Evolutionary conservation across 2,329 filamentous ascomycete genomes (phyloP).

Genomic region (Alternaria panax): DNA sequence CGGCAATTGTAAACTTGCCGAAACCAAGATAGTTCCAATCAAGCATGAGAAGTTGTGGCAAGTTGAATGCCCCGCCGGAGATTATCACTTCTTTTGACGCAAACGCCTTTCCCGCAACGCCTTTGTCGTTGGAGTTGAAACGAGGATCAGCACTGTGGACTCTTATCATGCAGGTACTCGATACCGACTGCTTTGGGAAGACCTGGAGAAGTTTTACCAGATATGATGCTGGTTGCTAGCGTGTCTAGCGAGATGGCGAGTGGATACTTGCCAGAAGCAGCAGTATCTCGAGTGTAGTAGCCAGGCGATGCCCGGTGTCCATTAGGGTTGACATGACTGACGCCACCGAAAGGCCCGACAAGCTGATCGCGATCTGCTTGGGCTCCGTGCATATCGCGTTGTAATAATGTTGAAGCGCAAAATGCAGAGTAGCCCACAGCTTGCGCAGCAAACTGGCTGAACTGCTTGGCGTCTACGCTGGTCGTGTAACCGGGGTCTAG

Average conservation of each 20-base stretch:
- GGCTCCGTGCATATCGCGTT: not conserved
- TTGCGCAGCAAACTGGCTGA: slow-evolving; percentile 16
- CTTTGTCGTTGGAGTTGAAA: slow-evolving; percentile 43
- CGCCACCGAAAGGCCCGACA: not conserved
- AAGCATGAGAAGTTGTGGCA: slow-evolving; percentile 60
- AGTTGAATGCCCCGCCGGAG: slow-evolving; percentile 63
- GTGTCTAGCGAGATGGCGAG: slow-evolving; percentile 60
- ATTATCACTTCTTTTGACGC: slow-evolving; percentile 37
- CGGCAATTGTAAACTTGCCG: not conserved
- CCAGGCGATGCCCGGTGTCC: not conserved
- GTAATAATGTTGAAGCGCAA: not conserved
- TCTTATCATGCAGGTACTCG: slow-evolving; percentile 48
- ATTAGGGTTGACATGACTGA: not conserved
- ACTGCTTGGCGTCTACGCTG: slow-evolving; percentile 25
- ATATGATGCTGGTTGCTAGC: not conserved
- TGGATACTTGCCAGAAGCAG: slow-evolving; percentile 42
- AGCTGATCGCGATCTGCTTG: not conserved
- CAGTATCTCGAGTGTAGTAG: not conserved
- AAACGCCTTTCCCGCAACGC: slow-evolving; percentile 19
- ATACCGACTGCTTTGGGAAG: slow-evolving; percentile 56
- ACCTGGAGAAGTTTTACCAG: slow-evolving; percentile 12
- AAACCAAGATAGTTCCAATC: not conserved
- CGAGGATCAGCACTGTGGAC: slow-evolving; percentile 49
- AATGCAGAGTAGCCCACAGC: not conserved
- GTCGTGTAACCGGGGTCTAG: slow-evolving; percentile 29